Base-by-base conservation (phyloP, 352 stramenopile species). In the Globisporangium nagaii region DNA sequence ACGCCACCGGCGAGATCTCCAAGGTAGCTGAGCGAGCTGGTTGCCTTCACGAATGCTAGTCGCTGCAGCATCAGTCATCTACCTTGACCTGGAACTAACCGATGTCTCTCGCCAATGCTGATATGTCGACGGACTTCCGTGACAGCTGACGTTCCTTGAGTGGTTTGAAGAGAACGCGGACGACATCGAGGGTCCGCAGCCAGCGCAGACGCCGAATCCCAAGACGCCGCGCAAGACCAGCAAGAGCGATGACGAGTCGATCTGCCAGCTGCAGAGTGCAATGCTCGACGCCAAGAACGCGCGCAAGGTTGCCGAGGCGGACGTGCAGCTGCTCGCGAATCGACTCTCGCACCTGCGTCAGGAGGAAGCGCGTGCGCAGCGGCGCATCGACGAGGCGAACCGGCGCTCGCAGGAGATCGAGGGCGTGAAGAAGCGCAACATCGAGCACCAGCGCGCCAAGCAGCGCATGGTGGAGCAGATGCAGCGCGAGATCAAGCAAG, bases 131-230 rank as follows among this genome's bases (percentile, higher is more conserved):
- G n/a, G n/a, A n/a, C n/a, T n/a, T n/a, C n/a, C n/a, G n/a, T n/a
- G n/a, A n/a, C 56, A 83, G 64, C 37, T 85, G 41, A 62, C 65
- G 19, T 89, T 89, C 31, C 70, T 89, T 35, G 75, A 89, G 47
- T 89, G 79, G 79, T 89, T 89, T 44, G 73, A 86, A 62, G 63
- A 72, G 52, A 73, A 86, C 20, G 75, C 75, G 3, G 79, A 89
- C 51, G 66, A 81, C 9, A 80, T 89, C 20, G 79, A 84, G 10
- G 6, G 41, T 3, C 57, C 41, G 12, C 48, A 28, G 31, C 49
- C 35, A 8, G 19, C 44, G 1, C 19, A 30, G 24, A 15, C 44
- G 4, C 13, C 12, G 15, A 5, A 24, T 4, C 41, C 41, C 19
- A 25, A 27, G 6, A 44, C 44, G 17, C 41, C 57, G 2, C 42